These are phyloP conservation scores for Ophiostoma tasmaniense DNA, from an alignment of 2,329 filamentous ascomycete species.

Conservation along the genomic window DNA sequence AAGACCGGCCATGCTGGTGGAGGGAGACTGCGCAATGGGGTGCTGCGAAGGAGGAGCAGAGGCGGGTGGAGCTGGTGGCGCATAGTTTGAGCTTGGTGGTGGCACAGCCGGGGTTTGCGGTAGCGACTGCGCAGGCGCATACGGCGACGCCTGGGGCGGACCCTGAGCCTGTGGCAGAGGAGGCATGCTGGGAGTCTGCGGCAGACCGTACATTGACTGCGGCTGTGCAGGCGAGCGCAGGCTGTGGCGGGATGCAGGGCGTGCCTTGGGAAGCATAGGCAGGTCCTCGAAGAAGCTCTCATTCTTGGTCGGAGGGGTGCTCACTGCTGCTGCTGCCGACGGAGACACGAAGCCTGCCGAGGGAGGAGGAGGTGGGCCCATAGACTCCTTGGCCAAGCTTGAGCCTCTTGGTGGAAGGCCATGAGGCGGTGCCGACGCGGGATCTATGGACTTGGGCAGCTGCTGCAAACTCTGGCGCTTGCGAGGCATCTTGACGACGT, in stretches of 20 bases:
- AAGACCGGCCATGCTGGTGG: constrained; percentile 25
- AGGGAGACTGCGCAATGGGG: neutral
- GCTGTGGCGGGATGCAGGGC: constrained; percentile 50
- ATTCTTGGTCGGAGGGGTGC: constrained; percentile 22
- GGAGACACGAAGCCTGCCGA: constrained; percentile 20
- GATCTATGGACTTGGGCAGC: constrained; percentile 37
- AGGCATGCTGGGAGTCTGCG: neutral
- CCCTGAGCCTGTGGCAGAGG: constrained; percentile 16
- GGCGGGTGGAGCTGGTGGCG: constrained; percentile 8
- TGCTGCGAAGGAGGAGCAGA: neutral
- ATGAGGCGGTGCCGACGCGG: constrained; percentile 28
- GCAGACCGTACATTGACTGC: neutral
- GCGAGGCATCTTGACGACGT: constrained; percentile 63
- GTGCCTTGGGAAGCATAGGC: constrained; percentile 53
- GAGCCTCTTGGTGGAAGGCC: constrained; percentile 50
- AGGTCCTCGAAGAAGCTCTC: constrained; percentile 71
- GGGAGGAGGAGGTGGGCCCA: constrained; percentile 13
- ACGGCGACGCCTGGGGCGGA: constrained; percentile 21
- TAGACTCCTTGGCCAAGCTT: constrained; percentile 37
- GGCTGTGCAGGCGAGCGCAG: constrained; percentile 37
- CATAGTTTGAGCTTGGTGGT: neutral
- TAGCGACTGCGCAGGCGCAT: constrained; percentile 12
- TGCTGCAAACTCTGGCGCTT: constrained; percentile 55
- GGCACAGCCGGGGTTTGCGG: neutral
- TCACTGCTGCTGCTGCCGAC: neutral